Evolutionary conservation across 345 rosid species (phyloP), one percentile per base, ranked within the genome.

Genomic region (Reutealis trisperma): DNA sequence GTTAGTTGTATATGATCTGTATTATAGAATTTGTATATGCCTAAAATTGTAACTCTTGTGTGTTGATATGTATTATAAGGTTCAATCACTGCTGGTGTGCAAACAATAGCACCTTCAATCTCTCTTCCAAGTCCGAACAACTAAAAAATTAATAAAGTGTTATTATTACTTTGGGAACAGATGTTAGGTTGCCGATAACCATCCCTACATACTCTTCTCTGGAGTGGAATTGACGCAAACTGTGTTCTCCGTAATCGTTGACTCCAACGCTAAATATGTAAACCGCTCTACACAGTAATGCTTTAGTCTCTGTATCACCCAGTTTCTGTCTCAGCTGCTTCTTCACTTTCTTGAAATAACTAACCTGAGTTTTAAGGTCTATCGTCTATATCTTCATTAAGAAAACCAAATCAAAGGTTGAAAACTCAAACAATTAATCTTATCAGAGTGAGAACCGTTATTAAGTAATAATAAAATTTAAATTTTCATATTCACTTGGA

Each of bases 111-210:
- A n/a, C n/a, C n/a, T n/a, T n/a, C n/a, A n/a, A n/a, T n/a, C n/a
- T n/a, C n/a, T n/a, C n/a, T n/a, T n/a, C n/a, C n/a, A n/a, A n/a
- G n/a, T n/a, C n/a, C n/a, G n/a, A n/a, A n/a, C n/a, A n/a, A n/a
- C n/a, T 16, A 60, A 12, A 30, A 63, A 63, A 2, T 13, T 32
- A 6, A 12, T 27, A 12, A 6, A 5, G 12, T 27, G 41, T 12
- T 30, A 7, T 10, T 2, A 44, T 64, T 77, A 84, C 87, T 69
- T 81, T 72, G 58, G 79, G 22, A 11, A 37, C 75, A 5, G 34
- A 14, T 62, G 81, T 68, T 27, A 81, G 22, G 75, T 84, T 81
- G 25, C 84, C 81, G 1, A 81, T 54, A 45, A 84, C 87, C 77
- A 47, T 49, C 15, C 18, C 69, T 6, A 84, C 83, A 22, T 37